Conservation (phyloP, 2,329 filamentous ascomycete genomes). For the Cladosporium sp. region DNA sequence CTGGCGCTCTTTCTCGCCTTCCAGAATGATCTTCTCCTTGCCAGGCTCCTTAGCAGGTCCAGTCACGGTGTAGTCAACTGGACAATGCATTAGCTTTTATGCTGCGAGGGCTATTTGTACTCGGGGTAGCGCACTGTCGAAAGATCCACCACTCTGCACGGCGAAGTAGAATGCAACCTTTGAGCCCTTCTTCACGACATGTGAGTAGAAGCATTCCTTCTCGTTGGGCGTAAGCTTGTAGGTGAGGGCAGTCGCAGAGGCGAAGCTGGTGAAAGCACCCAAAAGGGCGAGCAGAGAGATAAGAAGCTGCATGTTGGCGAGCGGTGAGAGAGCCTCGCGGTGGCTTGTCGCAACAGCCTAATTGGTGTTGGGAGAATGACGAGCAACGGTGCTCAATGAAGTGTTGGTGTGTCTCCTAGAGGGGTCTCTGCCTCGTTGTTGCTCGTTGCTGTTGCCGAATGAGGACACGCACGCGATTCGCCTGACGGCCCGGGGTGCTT, state of each 20-base stretch:
- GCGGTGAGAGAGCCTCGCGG: neutral
- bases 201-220: conserved; percentile 91
- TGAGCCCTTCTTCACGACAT: conserved; percentile 72
- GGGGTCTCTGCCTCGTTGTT: neutral
- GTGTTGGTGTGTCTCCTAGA: conserved; percentile 12
- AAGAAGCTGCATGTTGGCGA: conserved; percentile 29
- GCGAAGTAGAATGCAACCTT: conserved; percentile 99
- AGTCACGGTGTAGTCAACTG: conserved; percentile 81
- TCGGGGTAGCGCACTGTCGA: conserved; percentile 59
- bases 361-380: neutral
- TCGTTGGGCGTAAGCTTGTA: conserved; percentile 90
- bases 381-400: neutral
- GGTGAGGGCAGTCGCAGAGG: conserved; percentile 85
- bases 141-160: conserved; percentile 97
- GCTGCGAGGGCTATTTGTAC: neutral
- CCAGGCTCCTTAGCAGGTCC: conserved; percentile 61
- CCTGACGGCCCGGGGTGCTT: neutral
- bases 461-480: conserved; percentile 12
- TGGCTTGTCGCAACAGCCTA: conserved; percentile 3
- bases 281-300: conserved; percentile 37
- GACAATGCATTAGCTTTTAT: neutral
- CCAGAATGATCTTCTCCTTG: conserved; percentile 71
- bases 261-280: conserved; percentile 69
- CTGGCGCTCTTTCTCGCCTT: conserved; percentile 88
- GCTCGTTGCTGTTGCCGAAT: conserved; percentile 15